These are phyloP conservation scores for Nakazawaea ambrosiae DNA, from an alignment of 805 yeast genomes.

Conservation along the genomic window DNA sequence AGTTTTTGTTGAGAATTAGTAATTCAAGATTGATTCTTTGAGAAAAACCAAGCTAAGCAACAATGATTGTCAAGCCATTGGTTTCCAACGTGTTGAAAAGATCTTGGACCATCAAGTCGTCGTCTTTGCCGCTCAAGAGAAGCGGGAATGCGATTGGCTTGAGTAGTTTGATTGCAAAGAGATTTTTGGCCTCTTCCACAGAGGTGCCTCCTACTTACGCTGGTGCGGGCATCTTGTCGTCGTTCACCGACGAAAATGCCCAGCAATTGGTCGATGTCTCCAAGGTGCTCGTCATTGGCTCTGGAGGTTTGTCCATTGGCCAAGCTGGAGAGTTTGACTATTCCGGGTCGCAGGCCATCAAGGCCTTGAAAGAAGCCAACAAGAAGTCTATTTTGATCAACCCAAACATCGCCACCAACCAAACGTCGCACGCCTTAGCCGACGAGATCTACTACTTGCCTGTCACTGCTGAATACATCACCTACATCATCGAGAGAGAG, in stretches of 20 bases:
- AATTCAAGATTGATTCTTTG: too few species aligned
- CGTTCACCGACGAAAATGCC: slow-evolving; percentile 52
- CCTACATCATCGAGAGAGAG: slow-evolving; percentile 92
- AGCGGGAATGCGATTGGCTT: too few species aligned
- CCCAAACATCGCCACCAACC: slow-evolving; percentile 96
- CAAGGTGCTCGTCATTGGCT: slow-evolving; percentile 88
- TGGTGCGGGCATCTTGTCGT: slow-evolving; percentile 54
- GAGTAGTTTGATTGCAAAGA: too few species aligned
- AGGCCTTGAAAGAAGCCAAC: slow-evolving; percentile 87
- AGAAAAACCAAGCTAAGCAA: too few species aligned
- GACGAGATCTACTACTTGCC: slow-evolving; percentile 95
- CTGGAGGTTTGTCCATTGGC: slow-evolving; percentile 96
- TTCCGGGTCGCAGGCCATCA: slow-evolving; percentile 95
- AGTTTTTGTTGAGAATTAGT: too few species aligned
- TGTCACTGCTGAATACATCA: slow-evolving; percentile 93
- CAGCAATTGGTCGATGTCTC: slow-evolving; percentile 72
- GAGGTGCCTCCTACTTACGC: slow-evolving; percentile 38
- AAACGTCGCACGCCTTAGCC: slow-evolving; percentile 90
- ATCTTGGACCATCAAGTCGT: too few species aligned
- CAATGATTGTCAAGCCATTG: too few species aligned
- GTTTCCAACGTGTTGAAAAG: too few species aligned
- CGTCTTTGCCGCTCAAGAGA: too few species aligned
- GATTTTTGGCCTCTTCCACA: slow-evolving; percentile 16
- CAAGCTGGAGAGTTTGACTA: slow-evolving; percentile 99
- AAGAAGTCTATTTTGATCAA: slow-evolving; percentile 81